Conservation (phyloP, 2,329 filamentous ascomycete species). For the Aspergillus luchuensis region DNA sequence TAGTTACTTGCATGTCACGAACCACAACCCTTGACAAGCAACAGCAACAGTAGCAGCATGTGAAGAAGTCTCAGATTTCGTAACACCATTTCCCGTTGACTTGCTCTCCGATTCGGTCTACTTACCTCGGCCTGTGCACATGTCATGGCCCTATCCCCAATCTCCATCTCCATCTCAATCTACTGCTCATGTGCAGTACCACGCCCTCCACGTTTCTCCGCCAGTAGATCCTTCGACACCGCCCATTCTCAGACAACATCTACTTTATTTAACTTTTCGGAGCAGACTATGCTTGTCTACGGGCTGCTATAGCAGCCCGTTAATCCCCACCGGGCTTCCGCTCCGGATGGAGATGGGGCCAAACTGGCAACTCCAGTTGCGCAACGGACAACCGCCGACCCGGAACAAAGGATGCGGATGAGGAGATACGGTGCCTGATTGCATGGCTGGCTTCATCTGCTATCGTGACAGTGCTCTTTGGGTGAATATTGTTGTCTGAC, state of each 20-base stretch:
- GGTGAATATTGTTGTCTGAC: neutral
- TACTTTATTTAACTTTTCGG: slow-evolving; percentile 1
- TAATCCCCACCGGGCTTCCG: neutral
- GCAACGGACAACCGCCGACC: neutral
- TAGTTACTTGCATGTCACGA: no score
- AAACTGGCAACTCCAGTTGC: no score
- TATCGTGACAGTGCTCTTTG: neutral
- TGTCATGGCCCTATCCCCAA: no score
- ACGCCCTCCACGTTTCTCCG: neutral
- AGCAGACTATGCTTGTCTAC: neutral
- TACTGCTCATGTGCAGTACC: neutral
- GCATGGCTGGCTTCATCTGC: neutral
- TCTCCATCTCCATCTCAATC: no score
- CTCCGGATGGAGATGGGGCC: neutral
- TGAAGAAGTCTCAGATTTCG: no score
- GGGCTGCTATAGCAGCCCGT: neutral
- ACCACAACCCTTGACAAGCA: no score
- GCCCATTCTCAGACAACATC: neutral
- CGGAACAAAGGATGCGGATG: neutral
- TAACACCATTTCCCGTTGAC: neutral
- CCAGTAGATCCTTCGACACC: neutral
- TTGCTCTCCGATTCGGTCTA: neutral
- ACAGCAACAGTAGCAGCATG: no score
- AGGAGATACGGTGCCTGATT: neutral
- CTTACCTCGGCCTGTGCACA: neutral